These are phyloP conservation scores for Poa pratensis DNA, from an alignment of 176 grass and related monocot species.

Conservation along the genomic window DNA sequence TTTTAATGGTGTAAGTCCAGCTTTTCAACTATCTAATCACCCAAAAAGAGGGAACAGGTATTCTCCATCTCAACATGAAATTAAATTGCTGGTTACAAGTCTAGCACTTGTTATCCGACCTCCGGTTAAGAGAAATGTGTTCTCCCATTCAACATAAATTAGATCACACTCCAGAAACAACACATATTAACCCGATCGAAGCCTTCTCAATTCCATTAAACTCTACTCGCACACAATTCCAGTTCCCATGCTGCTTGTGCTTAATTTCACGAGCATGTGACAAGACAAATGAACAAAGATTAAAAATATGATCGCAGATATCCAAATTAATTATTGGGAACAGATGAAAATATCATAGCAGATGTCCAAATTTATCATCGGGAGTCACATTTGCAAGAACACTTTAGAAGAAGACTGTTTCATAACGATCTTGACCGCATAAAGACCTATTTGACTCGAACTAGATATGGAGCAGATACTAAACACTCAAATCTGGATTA, in stretches of 20 bases:
- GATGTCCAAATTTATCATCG: slow-evolving; percentile 12
- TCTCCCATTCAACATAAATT: neutral
- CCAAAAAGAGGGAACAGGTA: too few relatives aligned
- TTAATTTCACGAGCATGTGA: neutral
- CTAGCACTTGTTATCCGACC: neutral
- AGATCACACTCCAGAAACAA: neutral
- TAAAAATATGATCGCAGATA: neutral
- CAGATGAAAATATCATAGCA: neutral
- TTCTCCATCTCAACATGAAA: too few relatives aligned
- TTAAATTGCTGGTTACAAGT: too few relatives aligned
- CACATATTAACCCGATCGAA: neutral
- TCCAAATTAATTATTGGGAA: neutral
- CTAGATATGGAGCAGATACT: slow-evolving; percentile 38
- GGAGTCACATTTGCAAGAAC: neutral
- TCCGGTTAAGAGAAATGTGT: neutral
- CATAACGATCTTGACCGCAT: neutral
- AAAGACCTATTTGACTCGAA: slow-evolving; percentile 24
- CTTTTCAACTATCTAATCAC: too few relatives aligned
- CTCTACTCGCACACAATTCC: neutral
- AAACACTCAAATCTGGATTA: slow-evolving; percentile 27
- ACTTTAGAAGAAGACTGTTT: neutral
- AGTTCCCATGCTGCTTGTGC: neutral
- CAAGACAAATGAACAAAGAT: neutral
- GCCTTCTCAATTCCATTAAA: neutral
- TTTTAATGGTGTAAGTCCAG: too few relatives aligned